A percentile compares a stretch with the other conserved stretches of the same genome.
Conservation (phyloP, 441 rosid species). For the Erysimum cheiri region DNA sequence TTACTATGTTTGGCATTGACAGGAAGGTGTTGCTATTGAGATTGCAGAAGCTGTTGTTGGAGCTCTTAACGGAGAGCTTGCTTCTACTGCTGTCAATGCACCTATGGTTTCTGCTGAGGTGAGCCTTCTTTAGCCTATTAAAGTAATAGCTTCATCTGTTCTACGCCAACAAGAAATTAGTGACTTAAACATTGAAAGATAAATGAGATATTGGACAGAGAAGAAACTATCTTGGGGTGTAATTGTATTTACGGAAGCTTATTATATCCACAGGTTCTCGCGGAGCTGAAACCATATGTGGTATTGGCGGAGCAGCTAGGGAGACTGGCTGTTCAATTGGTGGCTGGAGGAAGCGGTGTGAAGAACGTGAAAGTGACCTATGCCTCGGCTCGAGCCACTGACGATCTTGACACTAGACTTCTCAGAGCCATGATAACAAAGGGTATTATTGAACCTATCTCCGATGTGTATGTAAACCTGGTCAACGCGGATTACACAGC, state of each 20-base stretch:
- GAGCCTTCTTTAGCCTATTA: neutral
- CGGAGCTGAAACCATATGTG: slow-evolving; percentile 58
- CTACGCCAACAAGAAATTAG: neutral
- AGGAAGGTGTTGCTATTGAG: slow-evolving; percentile 76
- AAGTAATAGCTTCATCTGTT: neutral
- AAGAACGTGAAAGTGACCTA: slow-evolving; percentile 40
- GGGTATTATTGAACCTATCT: slow-evolving; percentile 62
- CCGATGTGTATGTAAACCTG: slow-evolving; percentile 53
- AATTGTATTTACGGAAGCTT: neutral
- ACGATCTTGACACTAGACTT: slow-evolving; percentile 64
- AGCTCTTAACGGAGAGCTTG: slow-evolving; percentile 60
- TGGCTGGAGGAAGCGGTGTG: slow-evolving; percentile 36
- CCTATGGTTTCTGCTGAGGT: slow-evolving; percentile 67
- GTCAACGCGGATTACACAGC: slow-evolving; percentile 66
- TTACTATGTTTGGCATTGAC: neutral
- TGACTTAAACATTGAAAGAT: neutral
- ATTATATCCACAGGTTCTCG: slow-evolving; percentile 43
- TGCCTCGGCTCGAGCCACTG: slow-evolving; percentile 54
- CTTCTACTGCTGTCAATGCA: slow-evolving; percentile 63
- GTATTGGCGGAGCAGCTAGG: slow-evolving; percentile 26
- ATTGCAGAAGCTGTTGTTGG: slow-evolving; percentile 67
- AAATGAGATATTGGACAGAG: neutral
- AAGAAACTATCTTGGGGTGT: neutral
- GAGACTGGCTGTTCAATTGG: slow-evolving; percentile 29
- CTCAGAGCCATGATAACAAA: slow-evolving; percentile 66